Evolutionary conservation across 2,329 filamentous ascomycete species (phyloP).

Genomic region (Fusarium hainanense): DNA sequence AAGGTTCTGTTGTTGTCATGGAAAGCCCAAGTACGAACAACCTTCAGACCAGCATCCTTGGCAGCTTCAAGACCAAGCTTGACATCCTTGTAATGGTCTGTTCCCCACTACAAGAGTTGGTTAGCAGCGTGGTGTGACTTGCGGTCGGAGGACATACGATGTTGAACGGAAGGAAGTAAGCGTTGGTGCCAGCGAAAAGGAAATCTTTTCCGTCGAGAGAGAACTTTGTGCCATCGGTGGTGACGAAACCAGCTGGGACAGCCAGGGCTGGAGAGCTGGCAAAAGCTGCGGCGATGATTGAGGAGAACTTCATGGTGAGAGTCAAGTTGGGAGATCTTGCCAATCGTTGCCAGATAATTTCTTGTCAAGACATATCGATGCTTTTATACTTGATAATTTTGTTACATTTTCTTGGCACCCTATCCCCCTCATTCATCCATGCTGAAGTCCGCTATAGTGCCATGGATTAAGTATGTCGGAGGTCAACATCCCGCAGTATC

Average conservation of each 20-base stretch:
- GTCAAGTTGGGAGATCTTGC: neutral
- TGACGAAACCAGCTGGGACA: slow-evolving; percentile 58
- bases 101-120: slow-evolving; percentile 27
- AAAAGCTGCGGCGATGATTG: slow-evolving; percentile 16
- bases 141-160: slow-evolving; percentile 53
- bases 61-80: slow-evolving; percentile 10
- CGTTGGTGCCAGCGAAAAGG: slow-evolving; percentile 68
- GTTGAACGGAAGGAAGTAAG: slow-evolving; percentile 66
- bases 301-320: slow-evolving; percentile 24
- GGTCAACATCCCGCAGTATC: slow-evolving; percentile 22
- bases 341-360: neutral
- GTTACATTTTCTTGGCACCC: neutral
- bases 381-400: slow-evolving; percentile 18
- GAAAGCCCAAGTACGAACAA: slow-evolving; percentile 29
- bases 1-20: slow-evolving; percentile 28
- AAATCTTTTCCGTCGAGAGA: slow-evolving; percentile 65
- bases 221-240: slow-evolving; percentile 61
- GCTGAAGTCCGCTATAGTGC: slow-evolving; percentile 3
- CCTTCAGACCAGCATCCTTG: slow-evolving; percentile 26
- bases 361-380: neutral
- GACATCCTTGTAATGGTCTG: slow-evolving; percentile 47
- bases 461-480: slow-evolving; percentile 33
- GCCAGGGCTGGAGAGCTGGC: slow-evolving; percentile 4
- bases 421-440: slow-evolving; percentile 10
- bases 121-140: neutral